Evolutionary conservation across 371 early-diverging fungal species (phyloP).

Genomic region (Capillidium heterosporum): DNA sequence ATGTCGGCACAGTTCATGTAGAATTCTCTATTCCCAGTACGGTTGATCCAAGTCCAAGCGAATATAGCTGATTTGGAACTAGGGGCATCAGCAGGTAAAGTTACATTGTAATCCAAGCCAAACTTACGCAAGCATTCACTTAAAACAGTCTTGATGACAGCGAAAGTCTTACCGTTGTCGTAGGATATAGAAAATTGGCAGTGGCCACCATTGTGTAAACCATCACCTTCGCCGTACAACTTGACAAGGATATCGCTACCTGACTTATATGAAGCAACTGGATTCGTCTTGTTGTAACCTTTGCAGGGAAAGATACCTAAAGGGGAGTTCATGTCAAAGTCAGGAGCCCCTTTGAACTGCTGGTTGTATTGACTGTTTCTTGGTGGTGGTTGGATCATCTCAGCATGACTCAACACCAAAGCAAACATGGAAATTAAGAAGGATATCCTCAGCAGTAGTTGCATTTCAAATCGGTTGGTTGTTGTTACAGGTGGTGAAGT

Average conservation of each 20-base stretch:
- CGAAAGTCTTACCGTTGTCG: background rate
- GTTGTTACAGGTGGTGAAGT: too few species aligned
- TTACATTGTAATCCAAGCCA: background rate
- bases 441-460: too few species aligned
- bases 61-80: background rate
- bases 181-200: conserved; percentile 3
- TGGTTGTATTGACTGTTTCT: background rate
- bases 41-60: conserved; percentile 5
- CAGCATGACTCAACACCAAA: background rate
- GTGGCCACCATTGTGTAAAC: conserved; percentile 7
- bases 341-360: background rate
- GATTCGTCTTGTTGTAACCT: background rate
- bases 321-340: background rate
- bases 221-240: conserved; percentile 7
- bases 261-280: conserved; percentile 9
- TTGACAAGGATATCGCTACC: conserved; percentile 12
- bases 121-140: background rate
- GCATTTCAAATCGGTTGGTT: too few species aligned
- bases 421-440: too few species aligned
- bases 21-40: conserved; percentile 26
- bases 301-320: background rate
- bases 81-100: background rate
- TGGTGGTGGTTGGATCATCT: background rate
- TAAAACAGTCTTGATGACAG: conserved; percentile 1
- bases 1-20: conserved; percentile 40